Evolutionary conservation across 208 protist genomes (phyloP), one percentile per base, ranked within the genome.

Genomic region (Trypanosoma conorhini): DNA sequence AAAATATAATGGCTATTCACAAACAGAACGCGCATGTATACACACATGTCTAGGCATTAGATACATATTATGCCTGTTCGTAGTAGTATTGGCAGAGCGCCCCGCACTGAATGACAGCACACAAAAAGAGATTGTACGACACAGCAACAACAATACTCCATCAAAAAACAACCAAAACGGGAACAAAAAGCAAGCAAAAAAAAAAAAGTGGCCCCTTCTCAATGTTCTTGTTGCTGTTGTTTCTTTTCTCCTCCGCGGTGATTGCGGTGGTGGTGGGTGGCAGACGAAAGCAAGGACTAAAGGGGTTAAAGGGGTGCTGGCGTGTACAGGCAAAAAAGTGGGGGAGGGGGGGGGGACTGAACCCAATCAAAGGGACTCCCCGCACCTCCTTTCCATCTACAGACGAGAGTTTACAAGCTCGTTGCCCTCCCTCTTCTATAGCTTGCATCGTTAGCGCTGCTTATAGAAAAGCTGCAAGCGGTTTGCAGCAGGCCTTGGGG

Each of bases 391-490:
- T 42, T 51, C 22, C 42, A 44, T 33, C 44, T 26, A 1, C 52
- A 52, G 5, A 26, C 33, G 33, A 38, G 33, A 38, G 33, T 7
- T 7, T 30, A 54, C 22, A 56, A 21, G 7, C n/a, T 17, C 9
- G 30, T 13, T 33, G 9, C 28, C 33, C 21, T 66, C 9, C 51
- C 30, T 62, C 64, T 33, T 31, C 61, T 61, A 13, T 64, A n/a
- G n/a, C n/a, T 63, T 75, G 26, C 30, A 31, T 63, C 26, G 33
- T 54, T 30, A 63, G 40, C 83, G 85, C 59, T 82, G 82, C 54
- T 81, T 88, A 59, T 78, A 90, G 12, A 79, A 79, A 7, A 77
- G 68, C 48, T 80, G 50, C 33, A 80, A 48, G 0, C 72, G 52
- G 28, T 61, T 70, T 10, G 48, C 2, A n/a, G 3, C 24, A 21